These are phyloP conservation scores for Ormosia semicastrata DNA, from an alignment of 306 rosid species.

Conservation along the genomic window DNA sequence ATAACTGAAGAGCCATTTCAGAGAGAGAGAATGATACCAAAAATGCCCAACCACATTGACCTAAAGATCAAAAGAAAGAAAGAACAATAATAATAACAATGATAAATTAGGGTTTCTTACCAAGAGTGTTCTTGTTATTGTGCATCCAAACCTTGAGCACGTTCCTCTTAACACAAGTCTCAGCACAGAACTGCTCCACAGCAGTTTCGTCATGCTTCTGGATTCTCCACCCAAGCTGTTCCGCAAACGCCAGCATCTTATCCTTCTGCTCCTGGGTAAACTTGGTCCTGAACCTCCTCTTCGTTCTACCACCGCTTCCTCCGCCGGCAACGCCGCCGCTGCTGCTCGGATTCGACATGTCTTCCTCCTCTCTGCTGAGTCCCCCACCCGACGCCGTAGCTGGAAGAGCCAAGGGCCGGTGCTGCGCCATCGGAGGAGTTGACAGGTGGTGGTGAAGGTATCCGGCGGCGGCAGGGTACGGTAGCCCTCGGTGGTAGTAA, in stretches of 20 bases:
- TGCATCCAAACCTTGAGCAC: slow-evolving; percentile 98
- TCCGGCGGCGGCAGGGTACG: slow-evolving; percentile 39
- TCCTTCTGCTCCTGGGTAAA: slow-evolving; percentile 83
- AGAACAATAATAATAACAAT: background rate
- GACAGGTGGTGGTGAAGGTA: slow-evolving; percentile 55
- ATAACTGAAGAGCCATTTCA: background rate
- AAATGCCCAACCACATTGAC: background rate
- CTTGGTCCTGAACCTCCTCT: slow-evolving; percentile 67
- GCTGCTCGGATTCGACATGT: slow-evolving; percentile 77
- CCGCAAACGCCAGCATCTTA: slow-evolving; percentile 79
- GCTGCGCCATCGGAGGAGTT: slow-evolving; percentile 37
- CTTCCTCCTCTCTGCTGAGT: slow-evolving; percentile 63
- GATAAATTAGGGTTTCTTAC: slow-evolving; percentile 77
- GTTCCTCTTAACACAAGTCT: slow-evolving; percentile 57
- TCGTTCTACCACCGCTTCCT: slow-evolving; percentile 46
- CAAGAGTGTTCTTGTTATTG: slow-evolving; percentile 87
- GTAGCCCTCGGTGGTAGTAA: slow-evolving; percentile 39
- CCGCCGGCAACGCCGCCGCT: slow-evolving; percentile 71
- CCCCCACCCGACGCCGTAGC: slow-evolving; percentile 49
- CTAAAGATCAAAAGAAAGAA: background rate
- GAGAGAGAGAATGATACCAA: background rate
- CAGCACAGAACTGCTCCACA: slow-evolving; percentile 73
- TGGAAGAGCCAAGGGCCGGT: slow-evolving; percentile 54
- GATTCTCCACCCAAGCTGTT: slow-evolving; percentile 78
- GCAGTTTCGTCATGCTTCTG: slow-evolving; percentile 84